phyloP scores from a whole-genome alignment of 139 green algal genomes.

The Chlamydomonas sphaeroides region DNA sequence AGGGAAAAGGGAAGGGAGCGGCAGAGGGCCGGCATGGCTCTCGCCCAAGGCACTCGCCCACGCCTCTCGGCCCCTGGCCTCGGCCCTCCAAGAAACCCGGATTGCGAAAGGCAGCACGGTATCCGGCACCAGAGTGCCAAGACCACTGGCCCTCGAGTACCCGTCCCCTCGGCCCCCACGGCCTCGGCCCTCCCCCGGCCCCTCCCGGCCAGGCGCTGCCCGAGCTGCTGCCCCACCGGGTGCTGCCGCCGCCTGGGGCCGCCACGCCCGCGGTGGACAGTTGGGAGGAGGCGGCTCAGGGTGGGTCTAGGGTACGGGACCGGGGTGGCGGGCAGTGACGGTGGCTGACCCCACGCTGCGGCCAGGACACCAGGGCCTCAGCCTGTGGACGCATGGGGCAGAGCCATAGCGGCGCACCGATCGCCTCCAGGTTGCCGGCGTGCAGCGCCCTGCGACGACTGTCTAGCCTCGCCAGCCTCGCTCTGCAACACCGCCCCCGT shows the following conservation, averaged over 20 bases:
- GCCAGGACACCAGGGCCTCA: background rate
- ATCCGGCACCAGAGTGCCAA: too few species aligned
- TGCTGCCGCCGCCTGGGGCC: background rate
- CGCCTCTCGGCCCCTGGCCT: too few species aligned
- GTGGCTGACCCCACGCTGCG: background rate
- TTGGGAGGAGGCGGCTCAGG: constrained; percentile 11
- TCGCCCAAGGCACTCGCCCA: too few species aligned
- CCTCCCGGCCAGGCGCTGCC: background rate
- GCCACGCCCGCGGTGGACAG: background rate
- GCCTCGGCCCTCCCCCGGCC: background rate
- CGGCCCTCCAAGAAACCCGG: background rate
- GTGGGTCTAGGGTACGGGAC: background rate
- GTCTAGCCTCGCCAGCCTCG: too few species aligned
- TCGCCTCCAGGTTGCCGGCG: too few species aligned
- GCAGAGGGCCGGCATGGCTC: too few species aligned
- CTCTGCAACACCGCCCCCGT: too few species aligned
- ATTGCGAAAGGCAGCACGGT: too few species aligned
- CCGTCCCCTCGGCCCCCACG: background rate
- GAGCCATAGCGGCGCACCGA: background rate
- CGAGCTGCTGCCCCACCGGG: constrained; percentile 9
- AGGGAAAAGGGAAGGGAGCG: background rate
- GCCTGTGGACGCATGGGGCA: background rate
- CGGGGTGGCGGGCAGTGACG: background rate
- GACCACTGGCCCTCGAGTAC: background rate
- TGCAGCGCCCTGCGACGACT: too few species aligned